Evolutionary conservation across 805 yeast genomes (phyloP).

Genomic region (Sugiyamaella floridensis): DNA sequence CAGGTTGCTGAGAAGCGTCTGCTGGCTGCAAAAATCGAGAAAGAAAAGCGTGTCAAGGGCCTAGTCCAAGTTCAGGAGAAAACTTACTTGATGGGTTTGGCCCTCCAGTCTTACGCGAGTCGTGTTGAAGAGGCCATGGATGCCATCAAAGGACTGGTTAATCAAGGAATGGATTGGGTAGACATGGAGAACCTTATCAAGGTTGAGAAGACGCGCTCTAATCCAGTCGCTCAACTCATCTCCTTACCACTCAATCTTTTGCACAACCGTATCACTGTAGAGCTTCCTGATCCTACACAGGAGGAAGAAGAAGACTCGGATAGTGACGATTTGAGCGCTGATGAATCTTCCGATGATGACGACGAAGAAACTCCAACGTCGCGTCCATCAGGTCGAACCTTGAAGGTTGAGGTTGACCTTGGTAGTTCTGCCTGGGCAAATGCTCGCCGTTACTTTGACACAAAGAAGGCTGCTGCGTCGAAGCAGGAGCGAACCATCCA

Average conservation of each 20-base stretch:
- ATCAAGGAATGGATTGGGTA: conserved; percentile 91
- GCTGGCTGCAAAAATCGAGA: conserved; percentile 67
- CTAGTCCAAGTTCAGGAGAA: conserved; percentile 54
- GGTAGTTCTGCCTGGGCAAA: conserved; percentile 78
- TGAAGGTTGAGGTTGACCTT: conserved; percentile 61
- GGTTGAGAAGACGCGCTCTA: conserved; percentile 62
- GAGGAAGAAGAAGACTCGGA: conserved; percentile 28
- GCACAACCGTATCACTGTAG: conserved; percentile 57
- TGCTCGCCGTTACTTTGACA: conserved; percentile 72
- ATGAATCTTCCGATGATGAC: conserved; percentile 13
- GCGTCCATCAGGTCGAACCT: conserved; percentile 8
- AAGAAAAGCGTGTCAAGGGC: conserved; percentile 59
- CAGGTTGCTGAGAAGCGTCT: conserved; percentile 67
- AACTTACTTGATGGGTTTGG: conserved; percentile 63
- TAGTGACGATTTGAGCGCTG: conserved; percentile 31
- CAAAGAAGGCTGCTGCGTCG: conserved; percentile 64
- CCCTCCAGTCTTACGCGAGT: conserved; percentile 62
- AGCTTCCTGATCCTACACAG: conserved; percentile 43
- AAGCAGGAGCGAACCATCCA: conserved; percentile 77
- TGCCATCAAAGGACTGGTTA: conserved; percentile 58
- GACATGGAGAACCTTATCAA: conserved; percentile 71
- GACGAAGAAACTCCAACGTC: conserved; percentile 9
- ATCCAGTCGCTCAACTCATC: conserved; percentile 55
- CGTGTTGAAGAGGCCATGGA: conserved; percentile 63
- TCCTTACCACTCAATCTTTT: conserved; percentile 61